A percentile compares a stretch with the other conserved stretches of the same genome.
Conservation (phyloP, 2,329 filamentous ascomycete genomes). For the Camillea tinctor region DNA sequence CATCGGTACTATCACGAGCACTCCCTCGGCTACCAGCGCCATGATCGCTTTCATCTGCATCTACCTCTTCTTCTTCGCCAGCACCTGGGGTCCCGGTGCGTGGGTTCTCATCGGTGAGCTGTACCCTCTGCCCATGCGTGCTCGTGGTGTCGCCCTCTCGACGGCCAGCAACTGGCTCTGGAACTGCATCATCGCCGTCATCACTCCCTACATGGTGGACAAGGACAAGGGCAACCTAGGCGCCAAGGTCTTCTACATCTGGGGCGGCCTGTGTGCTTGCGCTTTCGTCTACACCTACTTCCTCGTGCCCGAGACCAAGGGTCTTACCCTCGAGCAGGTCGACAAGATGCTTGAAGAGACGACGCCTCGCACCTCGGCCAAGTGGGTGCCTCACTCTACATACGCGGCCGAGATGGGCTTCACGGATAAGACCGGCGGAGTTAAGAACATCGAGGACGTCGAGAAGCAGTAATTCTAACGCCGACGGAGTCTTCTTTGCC, state of each 20-base stretch:
- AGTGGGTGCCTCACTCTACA: conserved; percentile 72
- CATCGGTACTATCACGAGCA: conserved; percentile 53
- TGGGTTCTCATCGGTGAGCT: conserved; percentile 88
- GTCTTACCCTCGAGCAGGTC: conserved; percentile 74
- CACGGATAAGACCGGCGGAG: conserved; percentile 33
- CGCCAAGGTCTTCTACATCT: conserved; percentile 73
- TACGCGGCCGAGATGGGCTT: conserved; percentile 60
- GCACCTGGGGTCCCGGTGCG: conserved; percentile 76
- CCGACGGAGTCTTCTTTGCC: not conserved
- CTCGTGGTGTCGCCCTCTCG: conserved; percentile 81
- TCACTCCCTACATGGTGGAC: conserved; percentile 70
- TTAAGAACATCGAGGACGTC: conserved; percentile 22
- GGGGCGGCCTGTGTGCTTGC: conserved; percentile 64
- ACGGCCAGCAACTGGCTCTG: conserved; percentile 91
- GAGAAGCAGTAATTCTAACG: not conserved
- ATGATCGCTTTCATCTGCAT: conserved; percentile 88
- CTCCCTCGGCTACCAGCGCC: conserved; percentile 56
- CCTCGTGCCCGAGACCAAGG: conserved; percentile 73
- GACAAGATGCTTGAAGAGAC: conserved; percentile 89
- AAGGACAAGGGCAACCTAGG: conserved; percentile 62
- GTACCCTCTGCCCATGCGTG: conserved; percentile 85
- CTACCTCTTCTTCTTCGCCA: conserved; percentile 91
- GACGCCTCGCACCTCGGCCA: conserved; percentile 71
- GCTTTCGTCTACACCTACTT: conserved; percentile 68
- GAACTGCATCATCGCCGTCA: conserved; percentile 71